A percentile compares a stretch with the other conserved stretches of the same genome.
Conservation (phyloP, 2,329 filamentous ascomycete genomes). For the Iodosphaeria phyllophila region DNA sequence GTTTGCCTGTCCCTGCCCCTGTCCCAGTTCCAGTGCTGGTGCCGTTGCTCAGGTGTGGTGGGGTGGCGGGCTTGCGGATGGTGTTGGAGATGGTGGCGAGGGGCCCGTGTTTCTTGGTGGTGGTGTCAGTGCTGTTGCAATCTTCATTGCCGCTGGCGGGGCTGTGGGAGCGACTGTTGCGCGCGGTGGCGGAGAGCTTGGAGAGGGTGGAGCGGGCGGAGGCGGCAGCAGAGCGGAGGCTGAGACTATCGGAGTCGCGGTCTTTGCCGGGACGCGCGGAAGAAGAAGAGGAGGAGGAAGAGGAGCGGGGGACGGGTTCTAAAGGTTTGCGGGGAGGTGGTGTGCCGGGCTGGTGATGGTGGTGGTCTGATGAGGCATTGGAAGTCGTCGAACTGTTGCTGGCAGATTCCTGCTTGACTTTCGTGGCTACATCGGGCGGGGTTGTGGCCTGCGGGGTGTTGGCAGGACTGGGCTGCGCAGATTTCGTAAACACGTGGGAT, state of each 20-base stretch:
- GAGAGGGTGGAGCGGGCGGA: constrained; percentile 36
- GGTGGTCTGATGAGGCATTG: constrained; percentile 7
- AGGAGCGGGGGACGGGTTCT: constrained; percentile 5
- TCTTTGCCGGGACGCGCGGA: constrained; percentile 12
- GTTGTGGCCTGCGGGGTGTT: constrained; percentile 18
- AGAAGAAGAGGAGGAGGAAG: constrained; percentile 7
- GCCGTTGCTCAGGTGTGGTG: too few species aligned
- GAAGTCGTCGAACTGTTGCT: too few species aligned
- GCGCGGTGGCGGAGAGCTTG: constrained; percentile 22
- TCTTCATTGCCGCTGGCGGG: constrained; percentile 6
- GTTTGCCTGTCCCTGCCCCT: too few species aligned
- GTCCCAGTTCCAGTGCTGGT: too few species aligned
- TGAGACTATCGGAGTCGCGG: constrained; percentile 28
- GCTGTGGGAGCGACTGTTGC: constrained; percentile 13
- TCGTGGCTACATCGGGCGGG: too few species aligned
- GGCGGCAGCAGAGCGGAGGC: constrained; percentile 35
- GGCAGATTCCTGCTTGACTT: too few species aligned
- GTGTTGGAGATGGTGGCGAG: constrained; percentile 4
- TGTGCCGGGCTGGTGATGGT: constrained; percentile 3
- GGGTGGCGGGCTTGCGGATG: constrained; percentile 5
- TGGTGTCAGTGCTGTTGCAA: constrained; percentile 5
- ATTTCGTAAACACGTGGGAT: constrained; percentile 53
- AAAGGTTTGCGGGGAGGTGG: constrained; percentile 5
- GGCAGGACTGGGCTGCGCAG: constrained; percentile 26
- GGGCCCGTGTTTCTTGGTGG: too few species aligned